Base-by-base conservation (phyloP, 495 filamentous ascomycete species). In the Lindgomyces ingoldianus region DNA sequence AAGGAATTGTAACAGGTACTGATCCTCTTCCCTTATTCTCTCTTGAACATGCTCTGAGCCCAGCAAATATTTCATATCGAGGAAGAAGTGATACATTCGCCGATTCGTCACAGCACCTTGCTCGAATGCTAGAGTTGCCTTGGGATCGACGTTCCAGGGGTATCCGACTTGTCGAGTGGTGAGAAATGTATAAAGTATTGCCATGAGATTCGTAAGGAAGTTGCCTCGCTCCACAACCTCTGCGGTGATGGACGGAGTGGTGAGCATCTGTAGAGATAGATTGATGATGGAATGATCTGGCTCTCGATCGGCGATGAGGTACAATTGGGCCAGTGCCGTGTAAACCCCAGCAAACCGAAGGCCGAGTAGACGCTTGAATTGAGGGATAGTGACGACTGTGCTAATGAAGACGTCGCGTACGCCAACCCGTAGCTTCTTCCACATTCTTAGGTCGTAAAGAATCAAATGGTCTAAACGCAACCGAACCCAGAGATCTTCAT, bases 201-300 rank as follows among this genome's bases (percentile, higher is more conserved):
- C 89, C 84, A 96, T 91, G 18, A 98, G 84, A 64, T 89, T 96
- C 2, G 93, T 96, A 22, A 98, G 79, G 74, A 98, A 96, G 75
- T 99, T 98, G n/a, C 93, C 94, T 39, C 93, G 85, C 61, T 92
- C 86, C 1, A 98, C 90, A 45, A 96, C 89, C 75, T 99, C 94
- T 58, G 90, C 88, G 0, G 93, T 97, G 69, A 98, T 98, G 1
- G 93, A 94, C 2, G 94, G 91, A 0, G 94, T 96, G 0, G 94
- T 98, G 47, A 99, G 80, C 85, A 98, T 96, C 71, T 99, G 94
- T 46, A 97, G 73, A 0, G 93, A 96, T 47, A 98, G 83, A 71
- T 96, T 97, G 79, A 99, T 95, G 70, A 99, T 98, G 2, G 94
- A 98, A 73, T 97, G 93, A 69, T 99, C 94, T 0, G 94, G 93